These are phyloP conservation scores for Zasmidium cellare DNA, from an alignment of 2,329 filamentous ascomycete genomes.

Conservation along the genomic window DNA sequence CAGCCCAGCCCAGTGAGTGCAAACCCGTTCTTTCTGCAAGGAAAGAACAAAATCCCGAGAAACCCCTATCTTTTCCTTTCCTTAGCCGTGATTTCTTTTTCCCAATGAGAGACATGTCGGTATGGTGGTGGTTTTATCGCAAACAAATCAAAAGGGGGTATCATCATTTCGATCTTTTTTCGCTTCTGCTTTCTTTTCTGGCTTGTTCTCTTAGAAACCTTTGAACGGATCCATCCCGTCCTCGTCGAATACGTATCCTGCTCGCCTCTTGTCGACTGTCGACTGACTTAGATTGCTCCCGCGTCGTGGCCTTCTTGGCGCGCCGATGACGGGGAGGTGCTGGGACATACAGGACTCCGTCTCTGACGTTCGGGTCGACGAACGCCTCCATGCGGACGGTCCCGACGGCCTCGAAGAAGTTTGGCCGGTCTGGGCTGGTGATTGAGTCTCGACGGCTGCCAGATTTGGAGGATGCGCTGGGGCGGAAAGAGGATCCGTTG, in stretches of 20 bases:
- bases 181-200: neutral
- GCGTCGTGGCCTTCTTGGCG: constrained; percentile 22
- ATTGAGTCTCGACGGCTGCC: constrained; percentile 28
- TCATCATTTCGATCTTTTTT: neutral
- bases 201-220: constrained; percentile 28
- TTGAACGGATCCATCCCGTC: constrained; percentile 37
- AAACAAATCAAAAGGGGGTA: neutral
- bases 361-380: constrained; percentile 57
- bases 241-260: constrained; percentile 37
- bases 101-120: too few relatives aligned
- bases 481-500: constrained; percentile 24
- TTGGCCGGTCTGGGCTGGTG: constrained; percentile 35
- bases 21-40: too few relatives aligned
- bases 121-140: too few relatives aligned
- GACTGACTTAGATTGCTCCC: constrained; percentile 31
- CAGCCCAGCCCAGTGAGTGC: neutral
- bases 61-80: too few relatives aligned
- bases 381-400: constrained; percentile 98
- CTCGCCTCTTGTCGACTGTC: constrained; percentile 32
- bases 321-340: constrained; percentile 26
- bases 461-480: constrained; percentile 27
- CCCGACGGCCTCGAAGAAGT: constrained; percentile 84
- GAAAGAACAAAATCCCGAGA: too few relatives aligned
- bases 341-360: constrained; percentile 34
- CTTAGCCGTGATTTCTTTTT: too few relatives aligned